Evolutionary conservation across 257 asterid genomes (phyloP).

Genomic region (Orobanche coerulescens): DNA sequence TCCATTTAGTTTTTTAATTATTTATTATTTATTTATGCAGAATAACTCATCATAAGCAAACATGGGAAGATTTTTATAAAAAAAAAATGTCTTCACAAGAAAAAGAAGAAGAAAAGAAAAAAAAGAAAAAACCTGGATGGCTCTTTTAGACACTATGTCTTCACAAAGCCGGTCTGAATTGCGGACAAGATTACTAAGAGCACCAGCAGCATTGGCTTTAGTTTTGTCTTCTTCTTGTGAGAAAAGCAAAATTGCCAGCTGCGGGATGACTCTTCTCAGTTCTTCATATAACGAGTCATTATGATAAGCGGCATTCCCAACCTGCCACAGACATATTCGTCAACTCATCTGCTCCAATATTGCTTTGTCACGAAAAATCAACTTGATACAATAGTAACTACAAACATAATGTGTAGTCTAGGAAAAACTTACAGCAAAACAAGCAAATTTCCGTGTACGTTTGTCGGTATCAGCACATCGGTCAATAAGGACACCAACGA

Average conservation of each 20-base stretch:
- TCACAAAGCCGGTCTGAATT: constrained; percentile 89
- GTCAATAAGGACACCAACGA: constrained; percentile 63
- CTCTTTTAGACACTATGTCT: constrained; percentile 90
- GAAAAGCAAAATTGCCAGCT: constrained; percentile 61
- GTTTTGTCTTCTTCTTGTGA: constrained; percentile 94
- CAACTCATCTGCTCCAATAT: not conserved
- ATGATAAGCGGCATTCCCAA: constrained; percentile 98
- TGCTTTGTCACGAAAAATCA: constrained; percentile 2
- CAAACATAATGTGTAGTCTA: not conserved
- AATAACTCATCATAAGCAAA: no score
- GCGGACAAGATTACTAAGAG: constrained; percentile 92
- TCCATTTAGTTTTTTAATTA: no score
- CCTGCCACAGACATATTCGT: constrained; percentile 35
- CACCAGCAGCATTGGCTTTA: constrained; percentile 98
- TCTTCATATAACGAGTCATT: constrained; percentile 79
- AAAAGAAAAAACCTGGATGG: constrained; percentile 67
- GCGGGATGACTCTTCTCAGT: constrained; percentile 85
- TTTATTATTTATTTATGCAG: no score
- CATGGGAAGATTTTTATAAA: no score
- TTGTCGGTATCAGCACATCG: constrained; percentile 89
- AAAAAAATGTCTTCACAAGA: not conserved
- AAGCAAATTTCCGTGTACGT: constrained; percentile 91
- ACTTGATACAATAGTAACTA: not conserved
- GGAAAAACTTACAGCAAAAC: constrained; percentile 73
- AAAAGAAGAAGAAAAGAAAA: not conserved